phyloP scores from a whole-genome alignment of 768 basidiomycete genomes.

The Pholiota conissans region DNA sequence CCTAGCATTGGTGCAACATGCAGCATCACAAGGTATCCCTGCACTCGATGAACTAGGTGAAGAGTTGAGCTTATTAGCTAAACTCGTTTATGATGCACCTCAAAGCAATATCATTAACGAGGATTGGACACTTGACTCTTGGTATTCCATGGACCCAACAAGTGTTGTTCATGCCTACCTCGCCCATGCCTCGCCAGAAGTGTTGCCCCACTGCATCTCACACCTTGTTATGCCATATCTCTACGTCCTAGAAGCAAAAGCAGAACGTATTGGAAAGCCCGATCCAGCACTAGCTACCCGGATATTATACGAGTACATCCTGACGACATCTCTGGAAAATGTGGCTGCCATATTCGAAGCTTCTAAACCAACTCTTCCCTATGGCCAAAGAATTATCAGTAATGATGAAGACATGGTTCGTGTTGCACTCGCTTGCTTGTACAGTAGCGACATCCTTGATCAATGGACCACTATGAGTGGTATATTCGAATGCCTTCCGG shows the following conservation, averaged over 20 bases:
- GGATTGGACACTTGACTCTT: conserved; percentile 76
- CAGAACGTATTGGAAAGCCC: conserved; percentile 75
- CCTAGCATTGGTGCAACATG: conserved; percentile 80
- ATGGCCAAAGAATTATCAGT: conserved; percentile 69
- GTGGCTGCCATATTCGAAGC: conserved; percentile 82
- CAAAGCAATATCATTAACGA: conserved; percentile 42
- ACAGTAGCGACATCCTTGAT: conserved; percentile 71
- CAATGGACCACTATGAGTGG: conserved; percentile 85
- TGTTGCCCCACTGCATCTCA: conserved; percentile 66
- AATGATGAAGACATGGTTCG: conserved; percentile 84
- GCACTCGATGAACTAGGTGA: conserved; percentile 86
- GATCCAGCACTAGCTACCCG: conserved; percentile 67
- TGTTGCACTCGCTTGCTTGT: conserved; percentile 85
- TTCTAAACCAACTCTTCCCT: conserved; percentile 85
- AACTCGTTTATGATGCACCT: conserved; percentile 82
- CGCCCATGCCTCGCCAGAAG: conserved; percentile 62
- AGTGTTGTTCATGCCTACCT: conserved; percentile 78
- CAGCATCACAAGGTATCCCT: conserved; percentile 75
- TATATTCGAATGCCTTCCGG: conserved; percentile 96
- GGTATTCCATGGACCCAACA: conserved; percentile 67
- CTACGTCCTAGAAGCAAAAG: conserved; percentile 85
- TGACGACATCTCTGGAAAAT: conserved; percentile 64
- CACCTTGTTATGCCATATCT: conserved; percentile 90
- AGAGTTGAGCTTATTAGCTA: conserved; percentile 84
- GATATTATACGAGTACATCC: conserved; percentile 70